phyloP scores from a whole-genome alignment of 164 flowering plant genomes.

The Cinnamomum micranthum region DNA sequence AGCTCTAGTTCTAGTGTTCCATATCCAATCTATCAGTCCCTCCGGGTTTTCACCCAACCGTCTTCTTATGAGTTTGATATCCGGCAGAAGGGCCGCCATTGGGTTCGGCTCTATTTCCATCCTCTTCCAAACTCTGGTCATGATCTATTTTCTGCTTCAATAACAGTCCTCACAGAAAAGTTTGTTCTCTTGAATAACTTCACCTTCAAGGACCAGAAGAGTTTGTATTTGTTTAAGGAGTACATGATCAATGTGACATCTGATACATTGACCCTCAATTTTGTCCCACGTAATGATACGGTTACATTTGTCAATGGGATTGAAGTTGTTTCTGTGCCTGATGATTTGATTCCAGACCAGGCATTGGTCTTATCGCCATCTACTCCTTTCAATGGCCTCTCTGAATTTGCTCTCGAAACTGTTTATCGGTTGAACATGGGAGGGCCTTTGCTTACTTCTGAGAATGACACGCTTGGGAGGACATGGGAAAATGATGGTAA shows the following conservation, averaged over 20 bases:
- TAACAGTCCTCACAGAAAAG: conserved; percentile 26
- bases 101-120: conserved; percentile 28
- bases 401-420: conserved; percentile 60
- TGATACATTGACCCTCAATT: conserved; percentile 39
- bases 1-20: conserved; percentile 48
- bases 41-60: conserved; percentile 48
- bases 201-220: conserved; percentile 18
- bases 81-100: conserved; percentile 56
- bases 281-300: conserved; percentile 61
- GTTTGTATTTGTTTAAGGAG: conserved; percentile 60
- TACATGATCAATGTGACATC: conserved; percentile 65
- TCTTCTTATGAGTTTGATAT: conserved; percentile 65
- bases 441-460: conserved; percentile 66
- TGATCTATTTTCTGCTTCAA: conserved; percentile 14
- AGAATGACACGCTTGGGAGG: conserved; percentile 63
- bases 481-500: conserved; percentile 30
- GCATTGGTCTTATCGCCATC: conserved; percentile 42
- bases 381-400: conserved; percentile 45
- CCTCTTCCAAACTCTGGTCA: conserved; percentile 18
- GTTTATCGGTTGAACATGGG: conserved; percentile 82
- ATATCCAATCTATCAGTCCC: conserved; percentile 55
- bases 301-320: conserved; percentile 75
- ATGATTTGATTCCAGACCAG: conserved; percentile 52
- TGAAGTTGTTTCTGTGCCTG: conserved; percentile 79
- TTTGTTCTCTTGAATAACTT: conserved; percentile 27